phyloP scores from a whole-genome alignment of 331 rosid species.

The Malus hybrid region DNA sequence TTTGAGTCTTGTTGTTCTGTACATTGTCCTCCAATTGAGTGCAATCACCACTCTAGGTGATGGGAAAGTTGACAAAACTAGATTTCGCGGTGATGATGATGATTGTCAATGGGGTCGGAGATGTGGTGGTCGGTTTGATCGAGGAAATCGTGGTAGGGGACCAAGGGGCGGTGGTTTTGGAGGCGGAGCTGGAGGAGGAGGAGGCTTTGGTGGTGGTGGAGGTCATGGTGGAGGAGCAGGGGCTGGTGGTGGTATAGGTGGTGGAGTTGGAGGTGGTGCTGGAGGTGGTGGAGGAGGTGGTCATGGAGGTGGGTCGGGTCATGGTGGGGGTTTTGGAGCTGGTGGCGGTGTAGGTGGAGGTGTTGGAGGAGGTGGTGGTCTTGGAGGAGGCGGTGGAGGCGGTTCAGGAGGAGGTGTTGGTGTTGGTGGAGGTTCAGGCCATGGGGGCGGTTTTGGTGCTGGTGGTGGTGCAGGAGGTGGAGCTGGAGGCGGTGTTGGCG shows the following conservation, averaged over 20 bases:
- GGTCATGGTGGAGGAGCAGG: background rate
- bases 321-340: constrained; percentile 33
- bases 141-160: constrained; percentile 17
- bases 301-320: constrained; percentile 11
- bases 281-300: constrained; percentile 16
- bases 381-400: constrained; percentile 20
- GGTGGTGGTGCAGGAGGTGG: constrained; percentile 24
- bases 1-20: constrained; percentile 29
- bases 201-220: constrained; percentile 10
- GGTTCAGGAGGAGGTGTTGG: constrained; percentile 12
- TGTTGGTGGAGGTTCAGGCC: constrained; percentile 27
- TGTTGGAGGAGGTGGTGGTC: constrained; percentile 7
- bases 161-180: constrained; percentile 14
- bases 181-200: constrained; percentile 11
- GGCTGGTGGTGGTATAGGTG: constrained; percentile 9
- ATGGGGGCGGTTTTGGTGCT: constrained; percentile 1
- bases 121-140: constrained; percentile 21
- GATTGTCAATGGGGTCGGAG: constrained; percentile 46
- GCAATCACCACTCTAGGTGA: constrained; percentile 32
- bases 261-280: constrained; percentile 15
- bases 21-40: constrained; percentile 49
- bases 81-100: constrained; percentile 31
- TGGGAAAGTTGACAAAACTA: constrained; percentile 29
- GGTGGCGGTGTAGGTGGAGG: constrained; percentile 33
- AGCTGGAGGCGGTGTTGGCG: constrained; percentile 11